These are phyloP conservation scores for Echria macrotheca DNA, from an alignment of 495 filamentous ascomycete genomes.

Conservation along the genomic window DNA sequence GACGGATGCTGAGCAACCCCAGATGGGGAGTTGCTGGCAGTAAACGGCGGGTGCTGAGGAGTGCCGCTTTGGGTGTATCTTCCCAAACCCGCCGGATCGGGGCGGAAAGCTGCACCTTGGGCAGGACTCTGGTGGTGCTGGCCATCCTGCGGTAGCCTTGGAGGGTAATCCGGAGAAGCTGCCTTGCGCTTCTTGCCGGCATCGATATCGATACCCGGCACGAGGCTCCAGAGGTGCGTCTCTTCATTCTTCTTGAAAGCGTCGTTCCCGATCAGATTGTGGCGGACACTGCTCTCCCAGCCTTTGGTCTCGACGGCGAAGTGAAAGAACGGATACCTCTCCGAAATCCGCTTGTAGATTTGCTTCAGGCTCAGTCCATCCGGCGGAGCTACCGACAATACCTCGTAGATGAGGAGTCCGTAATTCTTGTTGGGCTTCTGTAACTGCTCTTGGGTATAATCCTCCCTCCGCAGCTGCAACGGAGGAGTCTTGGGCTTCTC, in stretches of 20 bases:
- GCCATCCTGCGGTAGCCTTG: conserved; percentile 21
- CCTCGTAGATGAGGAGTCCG: conserved; percentile 85
- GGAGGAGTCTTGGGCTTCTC: conserved; percentile 59
- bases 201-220: conserved; percentile 46
- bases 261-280: conserved; percentile 85
- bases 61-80: too few relatives aligned
- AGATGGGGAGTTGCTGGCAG: conserved; percentile 23
- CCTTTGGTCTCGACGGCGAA: conserved; percentile 75
- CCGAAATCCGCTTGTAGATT: conserved; percentile 84
- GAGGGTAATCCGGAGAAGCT: conserved; percentile 37
- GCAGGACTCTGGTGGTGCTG: conserved; percentile 24
- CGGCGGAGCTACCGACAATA: conserved; percentile 67
- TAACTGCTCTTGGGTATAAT: conserved; percentile 79
- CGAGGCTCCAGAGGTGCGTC: conserved; percentile 44
- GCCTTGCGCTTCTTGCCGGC: conserved; percentile 49
- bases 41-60: conserved; percentile 3
- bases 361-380: conserved; percentile 79
- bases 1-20: conserved; percentile 23
- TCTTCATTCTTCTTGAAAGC: conserved; percentile 80
- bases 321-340: conserved; percentile 86
- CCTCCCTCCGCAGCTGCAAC: conserved; percentile 57
- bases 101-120: conserved; percentile 27
- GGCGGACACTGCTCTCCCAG: conserved; percentile 95
- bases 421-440: conserved; percentile 83
- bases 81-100: conserved; percentile 14